phyloP scores from a whole-genome alignment of 768 basidiomycete species.

The Kwoniella newhampshirensis region DNA sequence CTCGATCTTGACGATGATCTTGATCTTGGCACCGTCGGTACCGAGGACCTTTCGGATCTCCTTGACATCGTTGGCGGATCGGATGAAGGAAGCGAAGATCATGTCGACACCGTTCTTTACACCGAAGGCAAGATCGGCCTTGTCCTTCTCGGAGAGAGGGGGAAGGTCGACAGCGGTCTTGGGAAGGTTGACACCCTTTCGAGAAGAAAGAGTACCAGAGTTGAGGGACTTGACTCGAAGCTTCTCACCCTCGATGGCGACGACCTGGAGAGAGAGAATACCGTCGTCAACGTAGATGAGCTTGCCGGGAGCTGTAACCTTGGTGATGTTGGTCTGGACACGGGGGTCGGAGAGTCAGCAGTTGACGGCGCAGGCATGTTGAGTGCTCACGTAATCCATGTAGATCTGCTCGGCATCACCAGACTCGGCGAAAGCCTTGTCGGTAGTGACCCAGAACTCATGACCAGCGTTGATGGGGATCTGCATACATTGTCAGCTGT shows the following conservation, averaged over 20 bases:
- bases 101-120: constrained; percentile 98
- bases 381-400: constrained; percentile 81
- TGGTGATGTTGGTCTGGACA: constrained; percentile 77
- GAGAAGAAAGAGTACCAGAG: constrained; percentile 86
- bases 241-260: constrained; percentile 77
- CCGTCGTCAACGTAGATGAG: constrained; percentile 96
- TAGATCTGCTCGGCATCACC: constrained; percentile 83
- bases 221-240: constrained; percentile 84
- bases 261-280: constrained; percentile 88
- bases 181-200: constrained; percentile 98
- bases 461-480: constrained; percentile 84
- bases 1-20: constrained; percentile 99
- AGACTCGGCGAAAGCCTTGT: constrained; percentile 71
- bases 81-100: constrained; percentile 99
- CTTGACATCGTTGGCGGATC: constrained; percentile 85
- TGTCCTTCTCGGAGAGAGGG: constrained; percentile 96
- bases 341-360: constrained; percentile 3
- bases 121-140: constrained; percentile 88
- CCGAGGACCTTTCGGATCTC: constrained; percentile 93
- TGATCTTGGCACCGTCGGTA: constrained; percentile 90
- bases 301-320: constrained; percentile 95
- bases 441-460: constrained; percentile 86
- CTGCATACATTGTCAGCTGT: constrained; percentile 54
- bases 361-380: background rate
- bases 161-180: constrained; percentile 97